Evolutionary conservation across 2,329 filamentous ascomycete species (phyloP), one percentile per base, ranked within the genome.

Genomic region (Botrytis fabae): DNA sequence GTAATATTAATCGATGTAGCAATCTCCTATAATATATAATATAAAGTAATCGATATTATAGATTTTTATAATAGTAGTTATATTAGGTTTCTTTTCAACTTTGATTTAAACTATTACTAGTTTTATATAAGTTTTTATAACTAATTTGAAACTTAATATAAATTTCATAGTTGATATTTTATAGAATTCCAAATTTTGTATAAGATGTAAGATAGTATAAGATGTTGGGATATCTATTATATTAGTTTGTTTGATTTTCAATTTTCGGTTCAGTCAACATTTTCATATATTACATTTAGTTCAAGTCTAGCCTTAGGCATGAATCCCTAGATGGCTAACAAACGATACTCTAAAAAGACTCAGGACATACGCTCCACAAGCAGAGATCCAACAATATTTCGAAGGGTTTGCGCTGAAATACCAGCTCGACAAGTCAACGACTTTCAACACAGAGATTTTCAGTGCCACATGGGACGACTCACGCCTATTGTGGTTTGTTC

Each of bases 321-420:
- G 25, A 59, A 59, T 59, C 54, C 54, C 25, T 59, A 59, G 25
- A 59, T 59, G 25, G 25, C 54, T 59, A 59, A 59, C 25, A 59
- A 59, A 59, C 54, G 10, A 59, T 59, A 59, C 44, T 38, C 5
- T 68, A 51, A 38, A 38, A 48, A 69, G 35, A 69, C 35, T 69
- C 25, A 61, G 54, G 40, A 59, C 38, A 38, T 69, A 60, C 25
- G 38, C 51, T 32, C 25, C 35, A 32, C 51, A 61, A n/a, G 22
- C 51, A 20, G 51, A 69, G 42, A 69, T 69, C n/a, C 38, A 61
- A 60, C 35, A 69, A 59, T 69, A 69, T 44, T 69, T 59, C 38
- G 66, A 69, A n/a, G 20, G 20, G 16, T 46, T 68, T 51, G 64
- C 64, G 5, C 35, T 68, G 20, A 51, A 54, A 57, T 68, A 68